Conservation (phyloP, 2,329 filamentous ascomycete species). For the Canariomyces notabilis region DNA sequence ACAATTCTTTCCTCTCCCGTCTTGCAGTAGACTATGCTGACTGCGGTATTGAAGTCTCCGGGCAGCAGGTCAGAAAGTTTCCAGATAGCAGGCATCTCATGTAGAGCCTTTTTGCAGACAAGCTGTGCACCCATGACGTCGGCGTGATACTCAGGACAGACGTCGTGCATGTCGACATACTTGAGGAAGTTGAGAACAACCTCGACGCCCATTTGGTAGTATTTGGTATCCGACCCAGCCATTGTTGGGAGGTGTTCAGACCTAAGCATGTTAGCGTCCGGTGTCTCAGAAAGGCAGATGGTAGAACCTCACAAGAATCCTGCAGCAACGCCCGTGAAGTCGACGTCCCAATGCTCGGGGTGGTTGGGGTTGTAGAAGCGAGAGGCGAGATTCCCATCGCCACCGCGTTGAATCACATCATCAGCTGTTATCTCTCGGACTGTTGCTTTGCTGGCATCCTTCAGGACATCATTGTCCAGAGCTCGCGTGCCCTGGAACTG, state of each 20-base stretch:
- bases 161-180: slow-evolving; percentile 78
- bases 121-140: slow-evolving; percentile 62
- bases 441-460: slow-evolving; percentile 57
- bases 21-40: slow-evolving; percentile 59
- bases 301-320: slow-evolving; percentile 64
- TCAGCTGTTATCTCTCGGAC: slow-evolving; percentile 60
- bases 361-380: slow-evolving; percentile 48
- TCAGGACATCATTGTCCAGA: slow-evolving; percentile 38
- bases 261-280: slow-evolving; percentile 29
- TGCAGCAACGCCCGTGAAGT: slow-evolving; percentile 72
- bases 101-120: slow-evolving; percentile 61
- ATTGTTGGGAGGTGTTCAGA: slow-evolving; percentile 53
- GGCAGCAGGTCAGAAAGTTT: slow-evolving; percentile 54
- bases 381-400: slow-evolving; percentile 33
- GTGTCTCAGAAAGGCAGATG: not conserved
- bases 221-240: slow-evolving; percentile 49
- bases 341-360: slow-evolving; percentile 63
- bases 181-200: slow-evolving; percentile 83
- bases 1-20: slow-evolving; percentile 26
- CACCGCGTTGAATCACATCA: slow-evolving; percentile 51
- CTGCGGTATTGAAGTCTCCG: slow-evolving; percentile 75
- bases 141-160: slow-evolving; percentile 72
- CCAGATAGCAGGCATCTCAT: slow-evolving; percentile 60
- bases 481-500: slow-evolving; percentile 58
- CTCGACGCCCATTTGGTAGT: slow-evolving; percentile 56